A percentile compares a stretch with the other conserved stretches of the same genome.
phyloP scores from a whole-genome alignment of 306 rosid species.

The Quercus rubra region DNA sequence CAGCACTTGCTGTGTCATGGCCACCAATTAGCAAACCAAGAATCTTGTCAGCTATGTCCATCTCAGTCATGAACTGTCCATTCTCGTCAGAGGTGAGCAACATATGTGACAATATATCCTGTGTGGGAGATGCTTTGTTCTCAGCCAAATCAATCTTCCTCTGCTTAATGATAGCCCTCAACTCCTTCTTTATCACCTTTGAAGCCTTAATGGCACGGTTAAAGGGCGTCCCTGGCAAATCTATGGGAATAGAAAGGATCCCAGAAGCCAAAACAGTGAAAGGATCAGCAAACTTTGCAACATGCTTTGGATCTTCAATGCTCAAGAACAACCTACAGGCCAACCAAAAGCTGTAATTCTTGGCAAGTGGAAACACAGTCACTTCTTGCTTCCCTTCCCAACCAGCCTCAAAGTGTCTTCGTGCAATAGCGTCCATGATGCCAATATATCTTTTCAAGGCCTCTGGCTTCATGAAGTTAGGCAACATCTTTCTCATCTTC shows the following conservation, averaged over 20 bases:
- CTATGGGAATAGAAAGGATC: slow-evolving; percentile 1
- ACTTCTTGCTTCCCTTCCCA: slow-evolving; percentile 3
- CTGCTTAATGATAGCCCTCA: not conserved
- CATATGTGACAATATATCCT: slow-evolving; percentile 8
- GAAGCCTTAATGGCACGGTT: not conserved
- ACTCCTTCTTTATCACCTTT: not conserved
- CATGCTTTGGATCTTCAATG: not conserved
- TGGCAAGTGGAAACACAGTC: not conserved
- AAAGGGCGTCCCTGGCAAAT: slow-evolving; percentile 4
- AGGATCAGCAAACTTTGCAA: not conserved
- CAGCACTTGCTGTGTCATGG: slow-evolving; percentile 1
- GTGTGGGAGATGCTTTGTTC: not conserved
- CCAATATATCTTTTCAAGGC: slow-evolving; percentile 9
- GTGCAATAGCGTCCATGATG: slow-evolving; percentile 2
- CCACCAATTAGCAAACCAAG: slow-evolving; percentile 7
- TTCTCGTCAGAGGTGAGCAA: not conserved
- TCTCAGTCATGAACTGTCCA: slow-evolving; percentile 2
- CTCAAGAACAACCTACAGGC: slow-evolving; percentile 5
- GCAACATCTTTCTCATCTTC: not conserved
- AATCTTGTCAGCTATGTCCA: slow-evolving; percentile 1
- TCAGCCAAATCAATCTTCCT: not conserved
- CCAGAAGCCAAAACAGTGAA: not conserved
- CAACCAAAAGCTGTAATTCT: not conserved
- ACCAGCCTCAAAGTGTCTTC: not conserved
- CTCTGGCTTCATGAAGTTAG: slow-evolving; percentile 10